Evolutionary conservation across 2,329 filamentous ascomycete genomes (phyloP).

Genomic region (Verticillium nonalfalfae): DNA sequence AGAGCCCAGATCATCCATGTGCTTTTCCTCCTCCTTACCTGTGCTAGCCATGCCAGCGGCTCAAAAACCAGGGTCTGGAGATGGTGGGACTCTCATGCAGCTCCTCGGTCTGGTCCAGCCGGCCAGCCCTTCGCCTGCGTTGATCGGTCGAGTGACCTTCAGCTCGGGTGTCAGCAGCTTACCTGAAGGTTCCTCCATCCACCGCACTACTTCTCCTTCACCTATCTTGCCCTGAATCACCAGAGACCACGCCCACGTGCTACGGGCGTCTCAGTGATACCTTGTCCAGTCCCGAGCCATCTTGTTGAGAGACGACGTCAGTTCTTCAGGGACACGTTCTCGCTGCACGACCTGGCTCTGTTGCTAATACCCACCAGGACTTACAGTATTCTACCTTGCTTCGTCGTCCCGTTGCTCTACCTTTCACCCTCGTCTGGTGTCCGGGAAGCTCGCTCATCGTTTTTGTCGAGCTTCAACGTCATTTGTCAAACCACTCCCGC

Average conservation of each 20-base stretch:
- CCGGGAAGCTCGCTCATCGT: neutral
- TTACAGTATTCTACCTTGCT: neutral
- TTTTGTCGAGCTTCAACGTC: neutral
- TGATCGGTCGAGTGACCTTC: neutral
- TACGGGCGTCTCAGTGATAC: neutral
- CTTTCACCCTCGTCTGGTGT: neutral
- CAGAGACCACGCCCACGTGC: neutral
- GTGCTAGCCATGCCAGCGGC: neutral
- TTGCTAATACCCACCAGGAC: neutral
- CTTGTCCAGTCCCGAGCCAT: neutral
- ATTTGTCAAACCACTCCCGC: neutral
- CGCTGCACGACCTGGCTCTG: neutral
- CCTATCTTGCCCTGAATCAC: neutral
- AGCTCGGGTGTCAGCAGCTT: neutral
- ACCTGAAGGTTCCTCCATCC: neutral
- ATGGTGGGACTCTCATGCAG: neutral
- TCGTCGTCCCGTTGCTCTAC: neutral
- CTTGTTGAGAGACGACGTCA: neutral
- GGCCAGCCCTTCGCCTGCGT: neutral
- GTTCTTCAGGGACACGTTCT: neutral
- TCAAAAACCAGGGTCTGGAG: neutral
- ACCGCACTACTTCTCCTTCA: neutral
- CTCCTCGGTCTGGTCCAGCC: neutral
- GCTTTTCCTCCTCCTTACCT: neutral
- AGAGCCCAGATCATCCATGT: neutral